Percentiles rank a stretch among this genome's conserved stretches.
phyloP scores from a whole-genome alignment of 192 early-diverging fungal species.

The Geranomyces variabilis region DNA sequence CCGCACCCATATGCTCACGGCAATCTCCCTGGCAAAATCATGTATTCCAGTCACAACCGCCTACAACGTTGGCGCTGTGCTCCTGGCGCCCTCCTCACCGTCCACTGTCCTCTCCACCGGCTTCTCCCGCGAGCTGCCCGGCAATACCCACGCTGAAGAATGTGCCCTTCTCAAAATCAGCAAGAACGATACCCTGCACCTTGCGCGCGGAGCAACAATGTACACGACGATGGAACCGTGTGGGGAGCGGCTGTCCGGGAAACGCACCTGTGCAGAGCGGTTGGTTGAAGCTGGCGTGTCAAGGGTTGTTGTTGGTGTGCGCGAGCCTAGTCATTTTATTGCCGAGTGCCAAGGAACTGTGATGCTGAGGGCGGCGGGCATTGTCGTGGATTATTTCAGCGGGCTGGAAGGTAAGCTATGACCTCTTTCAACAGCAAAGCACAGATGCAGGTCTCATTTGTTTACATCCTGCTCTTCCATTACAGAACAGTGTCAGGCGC shows the following conservation, averaged over 20 bases:
- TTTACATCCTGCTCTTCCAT: too few species aligned
- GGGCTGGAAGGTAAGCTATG: slow-evolving; percentile 57
- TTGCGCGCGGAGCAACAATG: slow-evolving; percentile 62
- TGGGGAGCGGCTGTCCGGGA: slow-evolving; percentile 71
- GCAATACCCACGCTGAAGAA: slow-evolving; percentile 97
- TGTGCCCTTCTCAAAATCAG: slow-evolving; percentile 79
- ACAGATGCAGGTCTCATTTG: slow-evolving; percentile 72
- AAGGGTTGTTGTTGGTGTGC: slow-evolving; percentile 83
- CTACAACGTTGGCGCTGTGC: slow-evolving; percentile 92
- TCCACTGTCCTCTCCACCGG: slow-evolving; percentile 74
- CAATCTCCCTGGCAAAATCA: slow-evolving; percentile 80
- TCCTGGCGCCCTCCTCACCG: slow-evolving; percentile 42
- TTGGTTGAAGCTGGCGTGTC: slow-evolving; percentile 70
- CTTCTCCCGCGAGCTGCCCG: slow-evolving; percentile 89
- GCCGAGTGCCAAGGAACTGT: slow-evolving; percentile 73
- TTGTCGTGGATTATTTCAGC: slow-evolving; percentile 74
- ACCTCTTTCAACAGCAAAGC: not conserved
- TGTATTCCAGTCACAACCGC: slow-evolving; percentile 78
- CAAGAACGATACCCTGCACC: not conserved
- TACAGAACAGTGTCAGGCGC: too few species aligned
- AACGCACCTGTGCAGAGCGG: slow-evolving; percentile 72
- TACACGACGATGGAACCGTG: slow-evolving; percentile 99
- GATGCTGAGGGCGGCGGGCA: slow-evolving; percentile 67
- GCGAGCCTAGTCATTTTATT: slow-evolving; percentile 87
- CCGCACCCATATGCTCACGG: slow-evolving; percentile 65